Evolutionary conservation across 495 filamentous ascomycete species (phyloP).

Genomic region (Penicillium canescens): DNA sequence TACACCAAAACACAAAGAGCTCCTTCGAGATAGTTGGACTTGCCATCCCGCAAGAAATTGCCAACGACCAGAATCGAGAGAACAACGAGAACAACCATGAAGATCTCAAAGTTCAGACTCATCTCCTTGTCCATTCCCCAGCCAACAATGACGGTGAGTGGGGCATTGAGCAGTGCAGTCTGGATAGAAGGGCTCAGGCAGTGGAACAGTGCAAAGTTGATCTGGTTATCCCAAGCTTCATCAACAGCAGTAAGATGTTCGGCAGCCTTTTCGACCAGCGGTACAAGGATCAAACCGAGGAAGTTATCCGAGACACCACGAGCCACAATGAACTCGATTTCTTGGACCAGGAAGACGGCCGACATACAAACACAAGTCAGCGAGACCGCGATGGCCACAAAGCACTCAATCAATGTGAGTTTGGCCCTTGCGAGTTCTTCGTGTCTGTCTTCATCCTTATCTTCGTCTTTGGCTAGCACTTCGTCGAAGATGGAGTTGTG

Average conservation of each 20-base stretch:
- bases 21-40: conserved; percentile 80
- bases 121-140: conserved; percentile 75
- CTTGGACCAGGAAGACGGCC: conserved; percentile 76
- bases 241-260: conserved; percentile 90
- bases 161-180: conserved; percentile 86
- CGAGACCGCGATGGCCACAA: conserved; percentile 65
- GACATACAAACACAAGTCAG: conserved; percentile 77
- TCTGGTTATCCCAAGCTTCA: conserved; percentile 72
- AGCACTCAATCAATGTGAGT: conserved; percentile 75
- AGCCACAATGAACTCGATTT: conserved; percentile 76
- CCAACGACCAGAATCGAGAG: conserved; percentile 84
- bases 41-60: conserved; percentile 77
- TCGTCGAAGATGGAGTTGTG: conserved; percentile 80
- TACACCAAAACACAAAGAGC: conserved; percentile 66
- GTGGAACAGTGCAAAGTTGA: conserved; percentile 87
- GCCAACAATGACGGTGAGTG: conserved; percentile 78
- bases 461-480: conserved; percentile 69
- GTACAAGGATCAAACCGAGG: conserved; percentile 70
- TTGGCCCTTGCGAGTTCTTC: conserved; percentile 65
- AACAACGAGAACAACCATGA: conserved; percentile 85
- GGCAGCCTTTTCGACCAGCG: conserved; percentile 87
- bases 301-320: conserved; percentile 72
- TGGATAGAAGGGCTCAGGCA: conserved; percentile 87
- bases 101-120: conserved; percentile 84
- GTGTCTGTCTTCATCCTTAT: conserved; percentile 66